Evolutionary conservation across 192 early-diverging fungal species (phyloP), one percentile per base, ranked within the genome.

Genomic region (Backusella australiensis): DNA sequence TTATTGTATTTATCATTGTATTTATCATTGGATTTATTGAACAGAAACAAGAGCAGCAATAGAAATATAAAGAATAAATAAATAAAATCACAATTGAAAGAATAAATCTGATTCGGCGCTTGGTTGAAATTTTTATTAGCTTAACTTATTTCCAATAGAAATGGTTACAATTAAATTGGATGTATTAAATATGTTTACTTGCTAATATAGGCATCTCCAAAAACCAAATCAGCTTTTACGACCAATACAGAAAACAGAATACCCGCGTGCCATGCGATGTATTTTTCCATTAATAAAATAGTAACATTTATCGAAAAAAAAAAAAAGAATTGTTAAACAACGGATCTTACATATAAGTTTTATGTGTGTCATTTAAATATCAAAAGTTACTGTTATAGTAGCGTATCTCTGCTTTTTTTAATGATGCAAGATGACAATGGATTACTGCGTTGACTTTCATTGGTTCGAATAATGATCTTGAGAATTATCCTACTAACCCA

Each of bases 171-270:
- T 63, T 63, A 63, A 63, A 63, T 63, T 63, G 56, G 56, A 63
- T 63, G 23, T 63, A 29, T 63, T 63, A 23, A 63, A 63, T 63
- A 63, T 63, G 56, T 4, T 29, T 63, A 29, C 56, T 29, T 63
- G 56, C 56, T 63, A 63, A 63, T 63, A 29, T 29, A 29, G 56
- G 56, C 21, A 63, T 63, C 56, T 63, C 56, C 23, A 63, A 63
- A 56, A 29, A 26, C 8, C 1, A 49, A 49, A 49, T 19, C 46
- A 49, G 19, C 46, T 49, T 49, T 63, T 29, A 26, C 56, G 4
- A 29, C 12, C 11, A 63, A 63, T 63, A 23, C 56, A 63, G 56
- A 63, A 63, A 63, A 63, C 56, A 63, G 56, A 63, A 63, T 63
- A 63, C 56, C 23, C 26, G 21, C 3, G 9, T 29, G 12, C 26